Conservation (phyloP, 2,329 filamentous ascomycete genomes). For the Pseudogymnoascus sp. region DNA sequence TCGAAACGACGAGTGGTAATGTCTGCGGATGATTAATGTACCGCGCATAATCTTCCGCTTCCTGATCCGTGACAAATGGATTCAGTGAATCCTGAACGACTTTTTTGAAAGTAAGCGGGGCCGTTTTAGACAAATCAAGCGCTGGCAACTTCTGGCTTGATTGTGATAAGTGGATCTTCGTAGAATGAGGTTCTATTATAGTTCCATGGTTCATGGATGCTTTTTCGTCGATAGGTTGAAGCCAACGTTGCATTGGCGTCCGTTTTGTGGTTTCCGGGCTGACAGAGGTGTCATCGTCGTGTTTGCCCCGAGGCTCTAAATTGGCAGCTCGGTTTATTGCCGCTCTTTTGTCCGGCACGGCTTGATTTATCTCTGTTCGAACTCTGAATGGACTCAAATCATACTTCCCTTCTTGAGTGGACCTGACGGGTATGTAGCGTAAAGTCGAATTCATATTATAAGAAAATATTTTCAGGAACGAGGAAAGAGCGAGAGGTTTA, state of each 20-base stretch:
- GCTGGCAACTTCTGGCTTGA: slow-evolving; percentile 47
- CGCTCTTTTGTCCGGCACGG: slow-evolving; percentile 54
- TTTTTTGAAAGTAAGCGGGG: slow-evolving; percentile 82
- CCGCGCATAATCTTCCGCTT: slow-evolving; percentile 77
- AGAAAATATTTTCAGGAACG: slow-evolving; percentile 84
- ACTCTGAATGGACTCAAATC: slow-evolving; percentile 85
- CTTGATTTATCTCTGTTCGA: slow-evolving; percentile 55
- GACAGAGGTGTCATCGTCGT: slow-evolving; percentile 37
- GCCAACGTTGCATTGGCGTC: slow-evolving; percentile 54
- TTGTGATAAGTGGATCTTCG: slow-evolving; percentile 20
- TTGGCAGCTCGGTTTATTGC: slow-evolving; percentile 63
- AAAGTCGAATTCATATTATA: slow-evolving; percentile 88
- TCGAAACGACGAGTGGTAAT: slow-evolving; percentile 72
- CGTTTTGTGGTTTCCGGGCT: slow-evolving; percentile 37
- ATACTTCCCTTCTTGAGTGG: slow-evolving; percentile 64
- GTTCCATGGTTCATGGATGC: slow-evolving; percentile 38
- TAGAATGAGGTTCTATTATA: slow-evolving; percentile 42
- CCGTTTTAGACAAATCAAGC: slow-evolving; percentile 70
- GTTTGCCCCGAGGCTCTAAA: slow-evolving; percentile 49
- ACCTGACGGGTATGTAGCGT: slow-evolving; percentile 70
- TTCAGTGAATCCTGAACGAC: slow-evolving; percentile 81
- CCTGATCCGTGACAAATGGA: slow-evolving; percentile 67
- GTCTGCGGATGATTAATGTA: slow-evolving; percentile 88
- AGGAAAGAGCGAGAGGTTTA: slow-evolving; percentile 76
- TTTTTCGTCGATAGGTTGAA: slow-evolving; percentile 41